Evolutionary conservation across 805 yeast genomes (phyloP), one percentile per base, ranked within the genome.

Genomic region (Candida railenensis): DNA sequence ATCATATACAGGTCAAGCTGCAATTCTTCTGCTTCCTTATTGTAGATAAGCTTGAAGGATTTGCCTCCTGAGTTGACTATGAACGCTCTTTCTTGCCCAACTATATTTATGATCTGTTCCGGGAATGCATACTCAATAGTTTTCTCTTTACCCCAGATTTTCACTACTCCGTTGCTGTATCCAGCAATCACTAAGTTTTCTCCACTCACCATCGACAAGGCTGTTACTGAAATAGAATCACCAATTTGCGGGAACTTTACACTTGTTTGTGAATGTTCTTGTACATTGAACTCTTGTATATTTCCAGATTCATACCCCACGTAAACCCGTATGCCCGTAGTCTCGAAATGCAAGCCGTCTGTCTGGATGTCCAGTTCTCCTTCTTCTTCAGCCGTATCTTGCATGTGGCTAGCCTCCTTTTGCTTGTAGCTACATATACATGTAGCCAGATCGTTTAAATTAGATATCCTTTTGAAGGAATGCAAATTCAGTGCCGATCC

Each of bases 241-340:
- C 22, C 32, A 3, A 40, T 19, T 12, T 32, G 15, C 7, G 43
- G 22, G 16, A 4, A 40, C 22, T 32, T 25, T 11, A 44, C 43
- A 5, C 20, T 22, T 3, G 54, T 53, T 22, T 49, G 53, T 28
- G 25, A 37, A 40, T 47, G 51, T 28, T 50, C 53, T 11, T 47
- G 46, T 1, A 54, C 39, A 28, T 50, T 45, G 42, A 42, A 54
- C 43, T 51, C 55, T 49, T 53, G 56, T 33, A 55, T 46, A 5
- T 19, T 25, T 7, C 59, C 59, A 42, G 52, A 52, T 45, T 44
- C 41, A 44, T 52, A 54, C 8, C 59, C 59, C 12, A 49, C 54
- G 37, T 46, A 54, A 19, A 51, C 40, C 8, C 30, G 40, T n/a
- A 30, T 19, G 18, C 43, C 48, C 11, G n/a, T 28, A 39, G 53